phyloP scores from a whole-genome alignment of 306 rosid genomes.

The Chamaecrista fasciculata region DNA sequence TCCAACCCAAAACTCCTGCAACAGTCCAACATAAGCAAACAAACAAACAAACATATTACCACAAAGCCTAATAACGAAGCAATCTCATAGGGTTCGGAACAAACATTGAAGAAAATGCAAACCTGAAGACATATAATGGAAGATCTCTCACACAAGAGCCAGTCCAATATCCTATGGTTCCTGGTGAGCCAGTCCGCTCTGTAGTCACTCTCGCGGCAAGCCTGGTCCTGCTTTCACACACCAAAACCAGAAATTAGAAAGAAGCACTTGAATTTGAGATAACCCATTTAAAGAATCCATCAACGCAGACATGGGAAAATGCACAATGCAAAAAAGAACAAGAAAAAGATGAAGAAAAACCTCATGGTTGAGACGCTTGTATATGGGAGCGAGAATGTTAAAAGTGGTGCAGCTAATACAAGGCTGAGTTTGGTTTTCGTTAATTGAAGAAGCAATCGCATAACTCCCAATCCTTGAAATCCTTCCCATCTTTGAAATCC shows the following conservation, averaged over 20 bases:
- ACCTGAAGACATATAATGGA: slow-evolving; percentile 98
- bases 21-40: slow-evolving; percentile 17
- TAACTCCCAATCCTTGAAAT: slow-evolving; percentile 60
- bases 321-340: background rate
- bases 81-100: background rate
- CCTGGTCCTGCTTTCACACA: slow-evolving; percentile 52
- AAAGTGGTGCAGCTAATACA: slow-evolving; percentile 87
- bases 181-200: slow-evolving; percentile 70
- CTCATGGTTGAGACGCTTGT: slow-evolving; percentile 80
- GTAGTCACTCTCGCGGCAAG: slow-evolving; percentile 69
- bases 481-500: slow-evolving; percentile 47
- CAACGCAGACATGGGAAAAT: background rate
- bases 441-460: slow-evolving; percentile 63
- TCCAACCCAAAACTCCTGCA: slow-evolving; percentile 79
- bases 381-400: slow-evolving; percentile 92
- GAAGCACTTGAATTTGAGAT: slow-evolving; percentile 1
- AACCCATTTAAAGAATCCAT: background rate
- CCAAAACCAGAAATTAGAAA: background rate
- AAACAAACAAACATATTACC: background rate
- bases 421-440: slow-evolving; percentile 64
- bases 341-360: slow-evolving; percentile 33
- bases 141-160: slow-evolving; percentile 73
- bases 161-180: slow-evolving; percentile 75
- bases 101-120: slow-evolving; percentile 12
- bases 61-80: slow-evolving; percentile 1